Base-by-base conservation (phyloP, 805 yeast genomes). In the Candida ovalis region DNA sequence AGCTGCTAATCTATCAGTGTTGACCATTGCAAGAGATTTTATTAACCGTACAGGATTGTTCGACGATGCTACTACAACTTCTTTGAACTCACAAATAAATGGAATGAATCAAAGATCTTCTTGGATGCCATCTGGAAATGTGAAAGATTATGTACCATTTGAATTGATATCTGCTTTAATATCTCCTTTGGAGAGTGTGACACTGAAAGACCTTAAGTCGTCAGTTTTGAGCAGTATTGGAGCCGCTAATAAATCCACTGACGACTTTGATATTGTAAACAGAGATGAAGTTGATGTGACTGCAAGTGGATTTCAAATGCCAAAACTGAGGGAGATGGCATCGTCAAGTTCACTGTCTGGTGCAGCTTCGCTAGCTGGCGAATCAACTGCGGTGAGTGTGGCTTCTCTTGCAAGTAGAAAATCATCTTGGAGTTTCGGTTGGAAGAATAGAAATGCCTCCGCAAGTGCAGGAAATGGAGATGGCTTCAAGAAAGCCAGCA, bases 181-280 rank as follows among this genome's bases (percentile, higher is more conserved):
- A 15, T 39, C 41, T 23, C 41, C 41, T 2, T 18, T 28, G 12
- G 22, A 28, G 13, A 25, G 13, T 17, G 8, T 28, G 18, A 25
- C 24, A 28, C 13, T 25, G 22, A 19, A 28, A 13, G 43, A 30
- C 17, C 24, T 21, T 13, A n/a, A 15, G 7, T 28, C 36, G 15
- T 12, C 35, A 7, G 17, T 30, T 13, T 12, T 30, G 12, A 30
- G 15, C 35, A 30, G 35, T 18, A 27, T 28, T 19, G n/a, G n/a
- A n/a, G 13, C 35, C 4, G 35, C 23, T 18, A 23, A 15, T 17
- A 19, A 27, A 22, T 13, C 39, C 15, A 24, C 45, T 32, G 71
- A 63, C 28, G 82, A 73, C 32, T 77, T 70, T 61, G 81, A 76
- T 48, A 61, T 78, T 24, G 76, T 78, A 39, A 76, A 71, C 35